phyloP scores from a whole-genome alignment of 495 filamentous ascomycete genomes.

The Aspergillus egyptiacus region DNA sequence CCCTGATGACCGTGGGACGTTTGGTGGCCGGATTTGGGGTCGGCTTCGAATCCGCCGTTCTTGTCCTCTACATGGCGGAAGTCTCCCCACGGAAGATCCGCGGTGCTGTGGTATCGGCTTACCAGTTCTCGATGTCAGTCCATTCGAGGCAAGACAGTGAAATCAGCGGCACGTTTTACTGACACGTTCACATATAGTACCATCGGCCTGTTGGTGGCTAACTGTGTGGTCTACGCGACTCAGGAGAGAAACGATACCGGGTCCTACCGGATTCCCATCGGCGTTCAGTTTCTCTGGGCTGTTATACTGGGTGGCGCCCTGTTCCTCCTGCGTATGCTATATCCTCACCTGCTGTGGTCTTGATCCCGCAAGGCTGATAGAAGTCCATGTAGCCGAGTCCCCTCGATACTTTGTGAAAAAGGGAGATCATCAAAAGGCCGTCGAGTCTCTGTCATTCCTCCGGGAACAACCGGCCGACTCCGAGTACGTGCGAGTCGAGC shows the following conservation, averaged over 20 bases:
- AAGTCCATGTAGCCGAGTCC: too few species aligned
- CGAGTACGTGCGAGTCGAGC: neutral
- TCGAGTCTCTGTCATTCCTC: neutral
- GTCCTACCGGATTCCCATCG: constrained; percentile 78
- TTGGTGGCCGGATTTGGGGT: constrained; percentile 79
- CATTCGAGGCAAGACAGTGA: too few species aligned
- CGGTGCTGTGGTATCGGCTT: constrained; percentile 70
- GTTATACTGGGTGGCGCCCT: constrained; percentile 70
- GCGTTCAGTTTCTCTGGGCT: constrained; percentile 74
- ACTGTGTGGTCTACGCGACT: constrained; percentile 69
- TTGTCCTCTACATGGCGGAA: constrained; percentile 38
- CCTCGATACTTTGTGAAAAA: constrained; percentile 3
- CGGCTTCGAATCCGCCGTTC: constrained; percentile 55
- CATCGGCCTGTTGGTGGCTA: constrained; percentile 69
- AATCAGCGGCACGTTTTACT: too few species aligned
- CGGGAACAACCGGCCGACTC: neutral
- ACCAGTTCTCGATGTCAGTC: constrained; percentile 82
- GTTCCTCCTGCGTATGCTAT: too few species aligned
- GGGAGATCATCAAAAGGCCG: neutral
- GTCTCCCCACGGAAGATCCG: constrained; percentile 74
- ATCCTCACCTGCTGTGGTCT: too few species aligned
- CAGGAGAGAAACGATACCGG: constrained; percentile 53
- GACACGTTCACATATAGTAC: too few species aligned
- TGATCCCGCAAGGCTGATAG: too few species aligned
- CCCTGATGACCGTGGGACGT: too few species aligned